Evolutionary conservation across 2,329 filamentous ascomycete genomes (phyloP), one percentile per base, ranked within the genome.

Genomic region (Diplodia sapinea): DNA sequence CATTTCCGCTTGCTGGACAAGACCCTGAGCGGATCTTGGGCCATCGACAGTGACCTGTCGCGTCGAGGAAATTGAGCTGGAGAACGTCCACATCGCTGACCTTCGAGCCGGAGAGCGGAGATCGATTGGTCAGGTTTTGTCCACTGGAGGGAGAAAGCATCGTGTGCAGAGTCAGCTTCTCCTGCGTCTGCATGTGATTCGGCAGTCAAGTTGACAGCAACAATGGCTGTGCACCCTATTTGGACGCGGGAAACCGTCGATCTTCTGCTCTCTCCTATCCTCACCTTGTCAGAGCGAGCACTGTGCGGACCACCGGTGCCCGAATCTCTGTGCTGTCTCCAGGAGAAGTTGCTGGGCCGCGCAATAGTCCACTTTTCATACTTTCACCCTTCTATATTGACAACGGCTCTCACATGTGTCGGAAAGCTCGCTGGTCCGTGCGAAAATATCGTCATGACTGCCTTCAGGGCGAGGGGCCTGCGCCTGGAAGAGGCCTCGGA

Each of bases 351-450:
- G 17, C 43, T 31, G 20, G 36, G 31, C 59, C 8, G 23, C 26
- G 43, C 31, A 47, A 26, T 26, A 26, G 20, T 38, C 59, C 59
- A 63, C 47, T 51, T 51, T 63, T 63, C 47, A 51, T 15, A 38
- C 43, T 63, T 38, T n/a, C 43, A 26, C n/a, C 7, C 15, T 29
- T 38, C 11, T 20, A 2, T 13, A n/a, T 62, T 15, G 23, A 33
- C 40, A 33, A 29, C 20, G 55, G 26, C 43, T 31, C 50, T 49
- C 40, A 62, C 55, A 59, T 59, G 36, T 7, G 20, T n/a, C 23
- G 4, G 8, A n/a, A 23, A 9, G 8, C 33, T 17, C 56, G 9
- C 20, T 23, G 26, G 23, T 29, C 26, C 56, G 40, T 11, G 17
- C 54, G 54, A 50, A 47, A 49, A 26, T 47, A 20, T 47, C 43